Base-by-base conservation (phyloP, 2,329 filamentous ascomycete species). In the Trichoderma guizhouense region DNA sequence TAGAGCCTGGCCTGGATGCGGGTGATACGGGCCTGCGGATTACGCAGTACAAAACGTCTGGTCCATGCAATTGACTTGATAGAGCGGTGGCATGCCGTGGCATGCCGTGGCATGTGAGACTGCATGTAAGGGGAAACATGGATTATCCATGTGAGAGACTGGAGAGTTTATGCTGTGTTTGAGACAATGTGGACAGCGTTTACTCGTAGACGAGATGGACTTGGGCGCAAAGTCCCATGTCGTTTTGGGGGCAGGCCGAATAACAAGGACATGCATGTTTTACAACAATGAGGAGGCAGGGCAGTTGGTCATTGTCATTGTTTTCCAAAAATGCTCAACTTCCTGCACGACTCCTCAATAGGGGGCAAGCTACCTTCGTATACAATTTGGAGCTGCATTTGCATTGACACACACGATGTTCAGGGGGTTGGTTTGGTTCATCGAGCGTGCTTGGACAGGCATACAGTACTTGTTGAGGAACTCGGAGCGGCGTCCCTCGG, bases 51-150 rank as follows among this genome's bases (percentile, higher is more conserved):
- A n/a, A 60, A 34, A 60, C 30, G 55, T 39, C 36, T 3, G 3
- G 15, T n/a, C 43, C 43, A 65, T 61, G 53, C 64, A 26, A 36
- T 26, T 67, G 28, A 32, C 18, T 66, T 57, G 18, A 67, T 67
- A 24, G 51, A 58, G 62, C 34, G 62, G 28, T 32, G 39, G 39
- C 26, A 67, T 57, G 64, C 34, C 32, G 28, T 32, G 39, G 39
- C 26, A 67, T 57, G 64, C 34, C 32, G 64, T 67, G 64, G 51
- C 34, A 58, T 67, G 64, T 67, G 64, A 67, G 64, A 67, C 64
- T n/a, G 64, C 62, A 51, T 65, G 62, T 53, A 30, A 28, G 36
- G 32, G 34, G 55, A 21, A 21, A 55, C 64, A 58, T 57, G 64
- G 64, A 34, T 60, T 1, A 60, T 60, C 55, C 28, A 58, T 58